Evolutionary conservation across 176 grass and related monocot genomes (phyloP), one percentile per base, ranked within the genome.

Genomic region (Oropetium thomaeum): DNA sequence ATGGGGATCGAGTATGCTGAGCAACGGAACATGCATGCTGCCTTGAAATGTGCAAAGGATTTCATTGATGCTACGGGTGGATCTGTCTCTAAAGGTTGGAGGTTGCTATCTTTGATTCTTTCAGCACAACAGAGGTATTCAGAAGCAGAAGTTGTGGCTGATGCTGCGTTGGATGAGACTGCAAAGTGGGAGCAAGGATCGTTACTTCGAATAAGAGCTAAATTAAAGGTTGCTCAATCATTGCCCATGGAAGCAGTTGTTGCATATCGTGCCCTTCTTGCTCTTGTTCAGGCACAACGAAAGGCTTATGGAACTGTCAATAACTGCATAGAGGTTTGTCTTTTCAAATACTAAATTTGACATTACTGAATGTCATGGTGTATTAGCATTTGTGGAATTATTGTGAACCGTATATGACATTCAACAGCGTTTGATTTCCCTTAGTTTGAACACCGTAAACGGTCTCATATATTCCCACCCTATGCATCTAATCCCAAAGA

Each of bases 101-200:
- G 82, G 27, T 90, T 99, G 58, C 82, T 99, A 75, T 86, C 87
- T 17, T 76, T 99, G 77, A 79, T 99, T 87, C 88, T 99, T 63
- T 99, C 91, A 20, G 91, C 91, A 63, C 92, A 95, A 75, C 82
- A 89, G 63, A 92, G 87, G 49, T 95, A 90, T 85, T 83, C 61
- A 10, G 96, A 99, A 69, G 91, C 96, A 33, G 89, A 90, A 75
- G 80, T 95, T 62, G 92, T 99, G 19, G 91, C 87, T 74, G 96
- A 95, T 92, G 96, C 96, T 26, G 91, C 96, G 68, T 70, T 99
- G 69, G 89, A 99, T 67, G 96, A 99, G 65, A 99, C 89, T 9
- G 65, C 76, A n/a, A 99, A 95, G 83, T 99, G 96, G 96, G 91
- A 95, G 30, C 96, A 99, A 86, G 96, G 96, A 5, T 73, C 89